A percentile compares a stretch with the other conserved stretches of the same genome.
phyloP scores from a whole-genome alignment of 1,284 basidiomycete species.

The Ganoderma sinense region DNA sequence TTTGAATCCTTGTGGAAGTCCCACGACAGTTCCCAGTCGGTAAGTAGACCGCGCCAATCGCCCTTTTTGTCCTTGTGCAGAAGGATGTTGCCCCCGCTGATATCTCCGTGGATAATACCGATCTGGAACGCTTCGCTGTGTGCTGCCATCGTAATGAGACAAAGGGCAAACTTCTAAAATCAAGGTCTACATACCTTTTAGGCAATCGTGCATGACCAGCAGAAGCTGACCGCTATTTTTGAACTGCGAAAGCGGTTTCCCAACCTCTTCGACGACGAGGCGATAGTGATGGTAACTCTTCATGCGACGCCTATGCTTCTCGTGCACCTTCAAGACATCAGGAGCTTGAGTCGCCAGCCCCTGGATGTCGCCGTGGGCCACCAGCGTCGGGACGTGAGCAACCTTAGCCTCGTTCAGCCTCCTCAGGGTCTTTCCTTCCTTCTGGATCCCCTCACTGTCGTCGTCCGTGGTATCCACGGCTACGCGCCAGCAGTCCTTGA shows the following conservation, averaged over 20 bases:
- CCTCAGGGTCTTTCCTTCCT: conserved; percentile 15
- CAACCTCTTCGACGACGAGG: conserved; percentile 22
- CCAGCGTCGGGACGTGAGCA: conserved; percentile 26
- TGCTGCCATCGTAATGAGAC: background rate
- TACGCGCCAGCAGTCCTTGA: conserved; percentile 26
- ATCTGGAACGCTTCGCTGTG: conserved; percentile 8
- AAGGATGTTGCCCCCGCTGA: conserved; percentile 24
- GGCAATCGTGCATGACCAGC: background rate
- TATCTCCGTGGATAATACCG: conserved; percentile 16
- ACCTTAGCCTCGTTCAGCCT: conserved; percentile 26
- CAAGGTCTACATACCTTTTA: background rate
- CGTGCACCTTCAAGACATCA: background rate
- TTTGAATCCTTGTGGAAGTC: background rate
- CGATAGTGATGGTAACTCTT: conserved; percentile 24
- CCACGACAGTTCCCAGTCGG: conserved; percentile 21
- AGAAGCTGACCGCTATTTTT: background rate
- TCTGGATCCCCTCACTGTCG: background rate
- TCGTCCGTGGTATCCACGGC: background rate
- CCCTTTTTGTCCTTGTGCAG: background rate
- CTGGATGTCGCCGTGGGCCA: conserved; percentile 22
- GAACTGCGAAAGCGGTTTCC: conserved; percentile 17
- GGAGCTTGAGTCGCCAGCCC: background rate
- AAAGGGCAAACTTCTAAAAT: too few relatives aligned
- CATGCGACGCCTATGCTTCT: conserved; percentile 2
- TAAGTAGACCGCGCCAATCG: background rate